A percentile compares a stretch with the other conserved stretches of the same genome.
Evolutionary conservation across 192 early-diverging fungal species (phyloP).

Genomic region (Radiomyces spectabilis): DNA sequence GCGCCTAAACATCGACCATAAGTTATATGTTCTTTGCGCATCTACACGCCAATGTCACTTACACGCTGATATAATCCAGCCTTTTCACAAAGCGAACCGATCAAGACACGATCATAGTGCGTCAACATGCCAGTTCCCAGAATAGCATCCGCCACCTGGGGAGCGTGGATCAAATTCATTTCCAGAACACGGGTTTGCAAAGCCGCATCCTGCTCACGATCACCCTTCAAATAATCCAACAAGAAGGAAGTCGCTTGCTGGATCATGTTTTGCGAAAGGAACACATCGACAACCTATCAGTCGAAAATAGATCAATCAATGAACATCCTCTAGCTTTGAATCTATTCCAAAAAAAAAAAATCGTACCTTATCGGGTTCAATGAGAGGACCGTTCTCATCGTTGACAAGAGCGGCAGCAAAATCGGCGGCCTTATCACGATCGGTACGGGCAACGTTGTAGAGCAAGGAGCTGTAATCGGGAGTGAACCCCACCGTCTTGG

Average conservation of each 20-base stretch:
- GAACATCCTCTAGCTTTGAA: no score
- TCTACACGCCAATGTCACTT: not conserved
- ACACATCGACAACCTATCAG: constrained; percentile 82
- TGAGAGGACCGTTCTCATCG: constrained; percentile 73
- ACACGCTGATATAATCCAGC: constrained; percentile 92
- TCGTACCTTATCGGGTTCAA: constrained; percentile 66
- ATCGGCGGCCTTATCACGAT: constrained; percentile 90
- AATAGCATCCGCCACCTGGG: constrained; percentile 98
- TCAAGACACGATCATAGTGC: constrained; percentile 88
- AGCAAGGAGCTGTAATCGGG: constrained; percentile 90
- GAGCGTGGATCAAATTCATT: constrained; percentile 95
- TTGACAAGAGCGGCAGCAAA: constrained; percentile 86
- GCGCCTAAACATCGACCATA: constrained; percentile 36
- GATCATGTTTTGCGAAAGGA: constrained; percentile 84
- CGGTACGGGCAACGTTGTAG: constrained; percentile 82
- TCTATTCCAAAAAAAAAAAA: no score
- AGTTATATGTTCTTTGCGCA: not conserved
- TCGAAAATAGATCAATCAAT: not conserved
- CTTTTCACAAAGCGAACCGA: constrained; percentile 94
- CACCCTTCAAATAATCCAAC: constrained; percentile 91
- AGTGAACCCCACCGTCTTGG: constrained; percentile 86
- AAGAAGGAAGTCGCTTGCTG: constrained; percentile 97
- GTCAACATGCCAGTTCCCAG: constrained; percentile 93
- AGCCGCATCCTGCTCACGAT: constrained; percentile 84
- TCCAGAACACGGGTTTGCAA: constrained; percentile 94